Conservation (phyloP, 1,139 yeast genomes). For the Debaryomycetaceae sp. region DNA sequence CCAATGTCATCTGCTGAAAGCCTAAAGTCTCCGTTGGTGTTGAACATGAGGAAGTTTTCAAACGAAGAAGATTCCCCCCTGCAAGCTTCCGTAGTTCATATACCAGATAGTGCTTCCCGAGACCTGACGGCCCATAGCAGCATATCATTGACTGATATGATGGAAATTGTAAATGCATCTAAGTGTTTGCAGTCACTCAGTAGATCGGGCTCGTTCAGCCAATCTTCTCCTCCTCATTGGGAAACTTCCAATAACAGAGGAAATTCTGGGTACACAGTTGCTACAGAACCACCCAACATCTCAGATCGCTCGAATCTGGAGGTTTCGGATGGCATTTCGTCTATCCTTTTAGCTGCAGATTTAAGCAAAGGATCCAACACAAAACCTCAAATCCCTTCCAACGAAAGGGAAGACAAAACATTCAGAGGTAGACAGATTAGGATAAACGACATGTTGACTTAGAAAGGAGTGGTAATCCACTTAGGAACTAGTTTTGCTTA, state of each 20-base stretch:
- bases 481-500: neutral
- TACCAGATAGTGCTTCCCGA: neutral
- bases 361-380: conserved; percentile 11
- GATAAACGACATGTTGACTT: conserved; percentile 27
- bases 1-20: neutral
- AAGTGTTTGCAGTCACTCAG: conserved; percentile 36
- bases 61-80: neutral
- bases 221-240: conserved; percentile 7
- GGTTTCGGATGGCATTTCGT: conserved; percentile 19
- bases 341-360: conserved; percentile 28
- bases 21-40: neutral
- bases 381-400: neutral
- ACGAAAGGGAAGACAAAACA: conserved; percentile 6
- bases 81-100: neutral
- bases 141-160: conserved; percentile 17
- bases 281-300: conserved; percentile 1
- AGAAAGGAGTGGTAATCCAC: neutral
- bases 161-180: conserved; percentile 40
- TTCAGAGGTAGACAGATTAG: conserved; percentile 17
- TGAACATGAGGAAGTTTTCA: neutral
- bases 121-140: no score
- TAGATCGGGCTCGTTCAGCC: conserved; percentile 7
- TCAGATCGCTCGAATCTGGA: conserved; percentile 5
- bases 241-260: neutral
- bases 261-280: neutral